Percentiles rank a stretch among this genome's conserved stretches.
Conservation (phyloP, 495 filamentous ascomycete species). For the Penicillium angulare region DNA sequence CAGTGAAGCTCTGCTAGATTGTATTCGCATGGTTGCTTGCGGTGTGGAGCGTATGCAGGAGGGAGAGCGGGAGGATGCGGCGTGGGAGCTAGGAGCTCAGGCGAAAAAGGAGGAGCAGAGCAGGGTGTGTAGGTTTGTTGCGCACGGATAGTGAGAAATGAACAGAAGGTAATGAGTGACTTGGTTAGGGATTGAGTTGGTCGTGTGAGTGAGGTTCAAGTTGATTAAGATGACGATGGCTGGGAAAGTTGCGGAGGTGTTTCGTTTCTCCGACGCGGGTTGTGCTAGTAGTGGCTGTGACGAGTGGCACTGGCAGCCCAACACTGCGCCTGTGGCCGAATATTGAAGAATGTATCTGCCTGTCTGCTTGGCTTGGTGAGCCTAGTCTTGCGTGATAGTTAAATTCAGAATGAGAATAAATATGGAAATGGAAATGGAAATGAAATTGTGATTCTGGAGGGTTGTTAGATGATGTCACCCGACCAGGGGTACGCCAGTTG, state of each 20-base stretch:
- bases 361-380: too few species aligned
- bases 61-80: conserved; percentile 2
- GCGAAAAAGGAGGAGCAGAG: background rate
- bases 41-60: background rate
- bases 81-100: background rate
- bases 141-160: background rate
- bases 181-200: background rate
- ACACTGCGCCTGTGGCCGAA: too few species aligned
- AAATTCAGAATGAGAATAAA: too few species aligned
- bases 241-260: conserved; percentile 20
- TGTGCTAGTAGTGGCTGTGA: too few species aligned
- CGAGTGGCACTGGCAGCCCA: too few species aligned
- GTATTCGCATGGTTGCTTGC: conserved; percentile 41
- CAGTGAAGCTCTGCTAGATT: conserved; percentile 32
- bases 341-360: background rate
- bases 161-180: background rate
- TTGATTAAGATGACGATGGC: conserved; percentile 21
- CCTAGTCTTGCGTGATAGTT: too few species aligned
- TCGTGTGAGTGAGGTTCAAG: background rate
- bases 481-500: too few species aligned
- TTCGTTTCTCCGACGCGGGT: conserved; percentile 27
- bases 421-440: too few species aligned
- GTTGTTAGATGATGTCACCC: conserved; percentile 29
- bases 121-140: background rate
- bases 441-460: too few species aligned